Percentiles rank a stretch among this genome's conserved stretches.
Evolutionary conservation across 805 yeast genomes (phyloP).

Genomic region (Pichia heedii): DNA sequence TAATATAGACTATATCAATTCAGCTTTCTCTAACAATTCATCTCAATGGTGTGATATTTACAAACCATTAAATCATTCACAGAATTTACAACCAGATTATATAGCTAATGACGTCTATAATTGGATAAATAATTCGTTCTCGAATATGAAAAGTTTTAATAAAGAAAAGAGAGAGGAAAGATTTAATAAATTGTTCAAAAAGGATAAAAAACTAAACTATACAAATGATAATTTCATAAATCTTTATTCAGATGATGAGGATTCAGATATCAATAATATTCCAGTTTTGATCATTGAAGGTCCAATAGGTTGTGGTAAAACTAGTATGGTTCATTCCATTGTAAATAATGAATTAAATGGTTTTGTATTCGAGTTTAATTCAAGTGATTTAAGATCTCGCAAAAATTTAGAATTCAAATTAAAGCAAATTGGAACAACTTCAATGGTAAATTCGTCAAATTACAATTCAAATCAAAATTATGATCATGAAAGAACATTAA

Average conservation of each 20-base stretch:
- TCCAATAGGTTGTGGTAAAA: constrained; percentile 67
- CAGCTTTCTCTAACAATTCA: constrained; percentile 2
- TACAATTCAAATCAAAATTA: constrained; percentile 6
- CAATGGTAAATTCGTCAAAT: constrained; percentile 48
- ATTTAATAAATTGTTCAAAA: constrained; percentile 13
- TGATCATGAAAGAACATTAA: constrained; percentile 41
- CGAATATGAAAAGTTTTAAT: constrained; percentile 21
- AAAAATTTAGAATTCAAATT: constrained; percentile 58
- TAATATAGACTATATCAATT: neutral
- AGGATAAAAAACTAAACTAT: constrained; percentile 11
- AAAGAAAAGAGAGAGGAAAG: constrained; percentile 24
- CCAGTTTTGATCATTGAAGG: constrained; percentile 67
- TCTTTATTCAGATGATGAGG: constrained; percentile 26
- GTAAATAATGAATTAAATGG: constrained; percentile 50
- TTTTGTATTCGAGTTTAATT: constrained; percentile 72
- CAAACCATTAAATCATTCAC: constrained; percentile 29
- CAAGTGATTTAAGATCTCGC: constrained; percentile 63
- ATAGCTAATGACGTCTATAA: constrained; percentile 21
- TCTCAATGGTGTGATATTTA: constrained; percentile 37
- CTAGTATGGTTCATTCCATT: constrained; percentile 61
- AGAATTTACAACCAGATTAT: constrained; percentile 27
- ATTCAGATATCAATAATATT: constrained; percentile 31
- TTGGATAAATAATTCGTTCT: constrained; percentile 37
- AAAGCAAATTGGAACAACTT: constrained; percentile 77
- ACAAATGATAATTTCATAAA: constrained; percentile 30